phyloP scores from a whole-genome alignment of 2,329 filamentous ascomycete genomes.

The Epichloe hybrida region DNA sequence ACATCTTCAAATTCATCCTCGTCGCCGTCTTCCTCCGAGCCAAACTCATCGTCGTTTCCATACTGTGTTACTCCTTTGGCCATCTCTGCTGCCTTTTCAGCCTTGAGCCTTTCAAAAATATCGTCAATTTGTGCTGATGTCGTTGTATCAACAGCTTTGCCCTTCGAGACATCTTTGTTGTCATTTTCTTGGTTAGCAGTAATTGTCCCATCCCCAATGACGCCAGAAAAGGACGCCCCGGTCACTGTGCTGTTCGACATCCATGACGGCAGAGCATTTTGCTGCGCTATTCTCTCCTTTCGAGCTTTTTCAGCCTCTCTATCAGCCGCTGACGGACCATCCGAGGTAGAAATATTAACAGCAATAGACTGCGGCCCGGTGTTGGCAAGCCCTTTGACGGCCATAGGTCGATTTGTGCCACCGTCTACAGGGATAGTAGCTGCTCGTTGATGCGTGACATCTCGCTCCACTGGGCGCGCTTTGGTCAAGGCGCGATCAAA shows the following conservation, averaged over 20 bases:
- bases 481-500: slow-evolving; percentile 56
- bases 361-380: slow-evolving; percentile 55
- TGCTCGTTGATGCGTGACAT: slow-evolving; percentile 52
- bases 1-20: slow-evolving; percentile 38
- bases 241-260: slow-evolving; percentile 58
- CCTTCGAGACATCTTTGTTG: slow-evolving; percentile 28
- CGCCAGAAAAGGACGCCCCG: slow-evolving; percentile 41
- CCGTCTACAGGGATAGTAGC: slow-evolving; percentile 44
- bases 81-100: slow-evolving; percentile 38
- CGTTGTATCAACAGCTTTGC: slow-evolving; percentile 30
- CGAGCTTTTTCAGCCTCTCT: slow-evolving; percentile 49
- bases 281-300: slow-evolving; percentile 50
- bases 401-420: slow-evolving; percentile 43
- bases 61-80: slow-evolving; percentile 17
- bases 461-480: slow-evolving; percentile 50
- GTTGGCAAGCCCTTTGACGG: slow-evolving; percentile 55
- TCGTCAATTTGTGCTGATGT: slow-evolving; percentile 48
- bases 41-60: slow-evolving; percentile 21
- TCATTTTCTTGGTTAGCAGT: slow-evolving; percentile 25
- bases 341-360: slow-evolving; percentile 53
- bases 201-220: slow-evolving; percentile 8
- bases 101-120: slow-evolving; percentile 53
- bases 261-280: slow-evolving; percentile 60
- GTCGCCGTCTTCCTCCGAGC: slow-evolving; percentile 24
- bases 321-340: slow-evolving; percentile 53